Evolutionary conservation across 345 rosid genomes (phyloP), one percentile per base, ranked within the genome.

Genomic region (Salix caprea): DNA sequence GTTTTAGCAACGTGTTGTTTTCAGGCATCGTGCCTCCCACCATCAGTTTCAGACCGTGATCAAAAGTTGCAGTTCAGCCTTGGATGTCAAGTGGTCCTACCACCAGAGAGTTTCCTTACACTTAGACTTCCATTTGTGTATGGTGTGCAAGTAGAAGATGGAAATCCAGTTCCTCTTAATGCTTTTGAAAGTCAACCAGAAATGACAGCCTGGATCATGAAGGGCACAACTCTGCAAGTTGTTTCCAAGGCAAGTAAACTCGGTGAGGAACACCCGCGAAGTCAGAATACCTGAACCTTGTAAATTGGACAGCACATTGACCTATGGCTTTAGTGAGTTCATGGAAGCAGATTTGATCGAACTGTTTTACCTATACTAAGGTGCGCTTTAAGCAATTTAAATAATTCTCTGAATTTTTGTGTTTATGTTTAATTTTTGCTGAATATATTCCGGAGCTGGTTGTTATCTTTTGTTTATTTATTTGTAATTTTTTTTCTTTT

Each of bases 71-170:
- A 87, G 82, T 93, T 89, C 75, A 82, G 85, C 82, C 86, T 90
- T 69, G 94, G 96, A 66, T 87, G 93, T 78, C 88, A 66, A 37
- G 93, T 90, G 69, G 79, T 90, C 81, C 84, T 93, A 82, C 97
- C 97, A 19, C 92, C 92, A 6, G 96, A 91, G 81, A 91, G 97
- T 85, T 93, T 93, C 79, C 85, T 93, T 15, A 70, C 87, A 6
- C 90, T 93, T 48, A 86, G 89, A 83, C 86, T 93, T 70, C 97
- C 97, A 71, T 93, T 88, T 85, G 84, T 93, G 7, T 93, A 90
- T 82, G 97, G 97, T 73, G 85, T 86, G 54, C 90, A 82, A 75
- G 84, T 88, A 71, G 89, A 84, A 69, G 90, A 89, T 81, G 82
- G 86, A 73, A 80, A 74, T 42, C 74, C 84, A 30, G 82, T 78